These are phyloP conservation scores for Cladosporium oxysporum DNA, from an alignment of 2,329 filamentous ascomycete genomes.

Conservation along the genomic window DNA sequence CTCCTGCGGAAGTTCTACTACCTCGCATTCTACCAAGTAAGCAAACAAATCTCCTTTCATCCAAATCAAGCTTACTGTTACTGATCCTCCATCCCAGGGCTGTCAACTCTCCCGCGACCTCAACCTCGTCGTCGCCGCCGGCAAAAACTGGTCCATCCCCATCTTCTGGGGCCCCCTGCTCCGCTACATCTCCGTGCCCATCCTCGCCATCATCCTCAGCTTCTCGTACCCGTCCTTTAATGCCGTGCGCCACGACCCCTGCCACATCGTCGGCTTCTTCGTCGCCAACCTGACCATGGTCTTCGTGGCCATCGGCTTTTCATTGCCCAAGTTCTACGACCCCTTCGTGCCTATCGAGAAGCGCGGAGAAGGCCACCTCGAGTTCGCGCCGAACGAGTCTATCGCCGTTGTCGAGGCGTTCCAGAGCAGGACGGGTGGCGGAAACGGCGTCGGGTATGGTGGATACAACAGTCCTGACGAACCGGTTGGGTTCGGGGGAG, in stretches of 20 bases:
- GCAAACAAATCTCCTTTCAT: conserved; percentile 23
- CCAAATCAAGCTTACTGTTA: neutral
- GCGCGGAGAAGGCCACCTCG: conserved; percentile 45
- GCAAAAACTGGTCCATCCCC: conserved; percentile 60
- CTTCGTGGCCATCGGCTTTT: conserved; percentile 50
- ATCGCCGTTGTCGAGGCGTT: neutral
- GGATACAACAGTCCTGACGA: neutral
- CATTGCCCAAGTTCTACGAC: conserved; percentile 58
- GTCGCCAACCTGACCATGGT: conserved; percentile 52
- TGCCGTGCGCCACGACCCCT: conserved; percentile 50
- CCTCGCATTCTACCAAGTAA: conserved; percentile 59
- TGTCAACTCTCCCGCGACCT: conserved; percentile 59
- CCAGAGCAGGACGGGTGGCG: neutral
- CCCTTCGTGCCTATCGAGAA: conserved; percentile 53
- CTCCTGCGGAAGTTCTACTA: conserved; percentile 53
- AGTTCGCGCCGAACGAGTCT: conserved; percentile 9
- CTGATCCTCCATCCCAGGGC: conserved; percentile 42
- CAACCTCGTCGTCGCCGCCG: conserved; percentile 55
- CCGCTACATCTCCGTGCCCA: conserved; percentile 53
- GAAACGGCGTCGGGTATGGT: neutral
- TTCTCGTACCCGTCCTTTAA: conserved; percentile 57
- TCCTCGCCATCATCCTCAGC: conserved; percentile 54
- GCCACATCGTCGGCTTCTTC: conserved; percentile 54
- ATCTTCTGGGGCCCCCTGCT: conserved; percentile 53
- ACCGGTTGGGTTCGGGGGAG: neutral